A percentile compares a stretch with the other conserved stretches of the same genome.
These are phyloP conservation scores for Echinochloa phyllopogon DNA, from an alignment of 176 grass and related monocot species.

Conservation along the genomic window DNA sequence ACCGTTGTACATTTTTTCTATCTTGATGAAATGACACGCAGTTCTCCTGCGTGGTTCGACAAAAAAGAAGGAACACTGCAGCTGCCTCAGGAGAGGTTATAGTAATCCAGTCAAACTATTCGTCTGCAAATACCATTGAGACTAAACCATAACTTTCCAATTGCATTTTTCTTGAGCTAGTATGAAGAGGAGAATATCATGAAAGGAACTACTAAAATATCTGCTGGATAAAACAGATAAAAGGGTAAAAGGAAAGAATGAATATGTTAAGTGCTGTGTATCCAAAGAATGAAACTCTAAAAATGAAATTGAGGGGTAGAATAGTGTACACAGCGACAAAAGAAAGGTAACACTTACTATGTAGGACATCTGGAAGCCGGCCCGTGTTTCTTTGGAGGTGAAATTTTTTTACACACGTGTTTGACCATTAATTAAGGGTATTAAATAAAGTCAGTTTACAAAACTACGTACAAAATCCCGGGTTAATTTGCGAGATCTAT, in stretches of 20 bases:
- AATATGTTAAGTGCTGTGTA: too few relatives aligned
- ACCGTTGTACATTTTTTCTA: too few relatives aligned
- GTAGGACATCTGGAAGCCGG: constrained; percentile 59
- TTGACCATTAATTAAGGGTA: too few relatives aligned
- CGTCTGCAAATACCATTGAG: constrained; percentile 47
- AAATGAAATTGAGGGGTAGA: background rate
- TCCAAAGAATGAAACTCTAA: background rate
- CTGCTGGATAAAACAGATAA: background rate
- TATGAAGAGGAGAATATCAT: background rate
- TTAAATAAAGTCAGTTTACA: too few relatives aligned
- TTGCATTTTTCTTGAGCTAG: constrained; percentile 4
- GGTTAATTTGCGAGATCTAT: too few relatives aligned
- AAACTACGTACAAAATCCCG: too few relatives aligned
- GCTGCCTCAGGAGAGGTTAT: constrained; percentile 94
- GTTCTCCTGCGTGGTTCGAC: too few relatives aligned
- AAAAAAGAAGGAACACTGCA: constrained; percentile 86
- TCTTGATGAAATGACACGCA: too few relatives aligned
- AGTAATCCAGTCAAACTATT: constrained; percentile 87
- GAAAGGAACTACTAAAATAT: background rate
- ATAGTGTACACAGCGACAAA: background rate
- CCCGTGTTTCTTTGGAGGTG: too few relatives aligned
- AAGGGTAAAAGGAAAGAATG: background rate
- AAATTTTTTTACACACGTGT: too few relatives aligned
- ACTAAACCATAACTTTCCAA: constrained; percentile 1
- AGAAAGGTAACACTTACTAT: constrained; percentile 55